Percentiles rank a stretch among this genome's conserved stretches.
These are phyloP conservation scores for Phialocephala subalpina DNA, from an alignment of 2,329 filamentous ascomycete species.

Conservation along the genomic window DNA sequence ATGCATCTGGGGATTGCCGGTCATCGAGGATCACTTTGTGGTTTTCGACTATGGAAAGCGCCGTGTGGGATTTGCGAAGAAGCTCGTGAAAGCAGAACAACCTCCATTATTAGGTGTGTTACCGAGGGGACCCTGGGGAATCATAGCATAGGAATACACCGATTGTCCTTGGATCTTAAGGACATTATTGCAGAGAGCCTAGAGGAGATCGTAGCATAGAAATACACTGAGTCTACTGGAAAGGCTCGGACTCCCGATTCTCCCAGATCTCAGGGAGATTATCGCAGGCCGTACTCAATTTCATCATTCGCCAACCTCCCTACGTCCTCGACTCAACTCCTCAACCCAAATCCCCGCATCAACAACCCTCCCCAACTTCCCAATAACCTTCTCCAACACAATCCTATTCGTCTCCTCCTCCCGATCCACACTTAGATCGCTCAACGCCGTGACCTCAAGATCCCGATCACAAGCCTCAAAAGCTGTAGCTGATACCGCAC, in stretches of 20 bases:
- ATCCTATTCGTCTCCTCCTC: conserved; percentile 45
- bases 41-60: neutral
- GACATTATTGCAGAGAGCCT: too few species aligned
- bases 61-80: neutral
- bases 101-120: neutral
- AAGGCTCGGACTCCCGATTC: too few species aligned
- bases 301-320: neutral
- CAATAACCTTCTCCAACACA: conserved; percentile 46
- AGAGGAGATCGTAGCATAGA: too few species aligned
- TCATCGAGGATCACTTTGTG: neutral
- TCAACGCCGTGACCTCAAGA: conserved; percentile 45
- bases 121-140: neutral
- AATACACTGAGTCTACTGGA: too few species aligned
- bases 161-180: too few species aligned
- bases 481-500: conserved; percentile 48
- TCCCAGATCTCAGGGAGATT: too few species aligned
- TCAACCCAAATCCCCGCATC: conserved; percentile 42
- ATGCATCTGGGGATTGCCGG: neutral
- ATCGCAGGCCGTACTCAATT: neutral
- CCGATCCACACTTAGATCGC: conserved; percentile 47
- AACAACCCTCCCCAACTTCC: conserved; percentile 41
- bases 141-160: neutral
- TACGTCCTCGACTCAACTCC: neutral
- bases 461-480: conserved; percentile 48
- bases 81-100: neutral